Conservation (phyloP, 345 rosid genomes). For the Nephelium lappaceum region DNA sequence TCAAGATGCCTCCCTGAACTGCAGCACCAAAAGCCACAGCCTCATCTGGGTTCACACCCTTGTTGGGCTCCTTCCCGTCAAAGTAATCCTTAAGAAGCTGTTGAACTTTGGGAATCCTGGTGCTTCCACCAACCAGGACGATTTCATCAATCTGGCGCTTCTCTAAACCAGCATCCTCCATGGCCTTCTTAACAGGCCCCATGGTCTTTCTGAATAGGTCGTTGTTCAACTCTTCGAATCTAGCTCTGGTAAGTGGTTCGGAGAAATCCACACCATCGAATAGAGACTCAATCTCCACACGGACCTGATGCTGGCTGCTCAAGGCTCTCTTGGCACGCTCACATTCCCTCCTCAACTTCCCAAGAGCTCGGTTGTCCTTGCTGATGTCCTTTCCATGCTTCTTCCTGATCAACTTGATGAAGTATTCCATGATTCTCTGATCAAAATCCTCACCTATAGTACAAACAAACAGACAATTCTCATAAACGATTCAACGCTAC, state of each 20-base stretch:
- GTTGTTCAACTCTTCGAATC: slow-evolving; percentile 26
- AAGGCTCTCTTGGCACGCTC: slow-evolving; percentile 38
- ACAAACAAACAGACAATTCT: neutral
- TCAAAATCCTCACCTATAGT: slow-evolving; percentile 33
- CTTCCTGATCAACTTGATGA: slow-evolving; percentile 36
- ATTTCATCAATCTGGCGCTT: slow-evolving; percentile 32
- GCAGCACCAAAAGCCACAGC: slow-evolving; percentile 39
- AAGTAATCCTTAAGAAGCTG: slow-evolving; percentile 35
- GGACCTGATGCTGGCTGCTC: slow-evolving; percentile 31
- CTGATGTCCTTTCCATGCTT: slow-evolving; percentile 37
- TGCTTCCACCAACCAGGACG: slow-evolving; percentile 41
- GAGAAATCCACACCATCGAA: slow-evolving; percentile 36
- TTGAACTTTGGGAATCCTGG: slow-evolving; percentile 36
- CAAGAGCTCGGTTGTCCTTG: slow-evolving; percentile 35
- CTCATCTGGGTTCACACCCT: slow-evolving; percentile 37
- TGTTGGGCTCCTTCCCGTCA: slow-evolving; percentile 25
- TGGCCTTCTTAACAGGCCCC: slow-evolving; percentile 36
- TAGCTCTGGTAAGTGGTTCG: slow-evolving; percentile 28
- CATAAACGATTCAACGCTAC: neutral
- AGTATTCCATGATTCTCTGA: slow-evolving; percentile 37
- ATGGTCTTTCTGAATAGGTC: slow-evolving; percentile 35
- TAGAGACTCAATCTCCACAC: slow-evolving; percentile 35
- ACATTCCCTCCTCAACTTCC: slow-evolving; percentile 35
- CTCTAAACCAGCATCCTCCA: slow-evolving; percentile 35
- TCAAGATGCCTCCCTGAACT: slow-evolving; percentile 34